Percentiles rank a stretch among this genome's conserved stretches.
Evolutionary conservation across 2,329 filamentous ascomycete species (phyloP).

Genomic region (Fusarium secorum): DNA sequence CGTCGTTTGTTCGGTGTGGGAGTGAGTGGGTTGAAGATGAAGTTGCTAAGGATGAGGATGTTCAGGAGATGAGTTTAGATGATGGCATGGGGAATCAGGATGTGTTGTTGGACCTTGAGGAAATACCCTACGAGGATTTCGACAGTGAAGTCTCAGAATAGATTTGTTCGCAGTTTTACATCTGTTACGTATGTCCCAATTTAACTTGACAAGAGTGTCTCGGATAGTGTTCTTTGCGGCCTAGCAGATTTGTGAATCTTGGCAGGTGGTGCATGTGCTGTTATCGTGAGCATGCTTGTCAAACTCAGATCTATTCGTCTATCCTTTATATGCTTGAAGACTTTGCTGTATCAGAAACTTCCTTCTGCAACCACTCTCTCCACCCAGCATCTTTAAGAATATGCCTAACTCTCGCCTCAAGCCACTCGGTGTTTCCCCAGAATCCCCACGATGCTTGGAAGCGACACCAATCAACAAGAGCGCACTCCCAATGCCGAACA

Average conservation of each 20-base stretch:
- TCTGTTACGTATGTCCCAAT: rapidly evolving
- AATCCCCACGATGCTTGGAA: constrained; percentile 69
- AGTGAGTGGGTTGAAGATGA: neutral
- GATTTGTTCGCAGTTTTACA: rapidly evolving
- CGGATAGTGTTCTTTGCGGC: neutral
- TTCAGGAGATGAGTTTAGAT: neutral
- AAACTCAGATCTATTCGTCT: neutral
- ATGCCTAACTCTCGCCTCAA: constrained; percentile 60
- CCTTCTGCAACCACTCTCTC: constrained; percentile 53
- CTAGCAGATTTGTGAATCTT: no score
- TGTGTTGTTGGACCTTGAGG: neutral
- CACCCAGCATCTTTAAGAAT: constrained; percentile 57
- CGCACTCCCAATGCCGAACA: constrained; percentile 69
- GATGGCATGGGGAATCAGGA: neutral
- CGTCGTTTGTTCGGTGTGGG: neutral
- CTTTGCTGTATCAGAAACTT: neutral
- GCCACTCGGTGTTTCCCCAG: constrained; percentile 67
- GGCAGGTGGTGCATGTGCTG: neutral
- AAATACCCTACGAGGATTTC: neutral
- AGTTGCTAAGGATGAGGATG: neutral
- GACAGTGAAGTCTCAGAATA: neutral
- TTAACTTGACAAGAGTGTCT: rapidly evolving
- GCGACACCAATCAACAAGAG: constrained; percentile 72
- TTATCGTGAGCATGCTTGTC: neutral
- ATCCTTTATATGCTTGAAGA: neutral